A percentile compares a stretch with the other conserved stretches of the same genome.
These are phyloP conservation scores for Cladosporium velox DNA, from an alignment of 2,329 filamentous ascomycete genomes.

Conservation along the genomic window DNA sequence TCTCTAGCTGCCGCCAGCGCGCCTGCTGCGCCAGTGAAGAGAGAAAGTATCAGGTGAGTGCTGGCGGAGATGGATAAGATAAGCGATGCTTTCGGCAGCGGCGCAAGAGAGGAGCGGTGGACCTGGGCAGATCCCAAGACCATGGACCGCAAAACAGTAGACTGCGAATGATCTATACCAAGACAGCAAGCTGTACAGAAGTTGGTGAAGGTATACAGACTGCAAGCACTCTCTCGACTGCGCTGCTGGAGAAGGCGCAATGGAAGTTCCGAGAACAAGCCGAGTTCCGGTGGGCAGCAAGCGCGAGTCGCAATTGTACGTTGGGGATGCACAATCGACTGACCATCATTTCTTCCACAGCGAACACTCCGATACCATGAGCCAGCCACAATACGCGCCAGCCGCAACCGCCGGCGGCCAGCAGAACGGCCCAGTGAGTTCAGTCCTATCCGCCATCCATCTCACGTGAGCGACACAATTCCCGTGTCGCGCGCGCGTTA, in stretches of 20 bases:
- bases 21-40: slow-evolving; percentile 15
- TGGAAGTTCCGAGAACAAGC: background rate
- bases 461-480: background rate
- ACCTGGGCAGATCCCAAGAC: background rate
- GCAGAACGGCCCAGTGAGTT: slow-evolving; percentile 60
- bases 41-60: slow-evolving; percentile 17
- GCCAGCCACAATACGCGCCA: slow-evolving; percentile 64
- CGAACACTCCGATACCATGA: slow-evolving; percentile 50
- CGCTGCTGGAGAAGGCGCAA: background rate
- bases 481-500: slow-evolving; percentile 21
- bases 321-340: slow-evolving; percentile 13
- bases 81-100: background rate
- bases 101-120: background rate
- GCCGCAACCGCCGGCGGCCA: slow-evolving; percentile 66
- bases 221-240: background rate
- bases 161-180: background rate
- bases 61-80: background rate
- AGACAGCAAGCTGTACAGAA: background rate
- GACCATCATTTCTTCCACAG: slow-evolving; percentile 14
- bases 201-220: background rate
- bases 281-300: background rate
- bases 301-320: slow-evolving; percentile 9
- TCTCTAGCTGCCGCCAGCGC: slow-evolving; percentile 38
- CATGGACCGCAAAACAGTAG: background rate
- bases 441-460: background rate